Base-by-base conservation (phyloP, 2,329 filamentous ascomycete species). In the Fonsecaea pedrosoi region DNA sequence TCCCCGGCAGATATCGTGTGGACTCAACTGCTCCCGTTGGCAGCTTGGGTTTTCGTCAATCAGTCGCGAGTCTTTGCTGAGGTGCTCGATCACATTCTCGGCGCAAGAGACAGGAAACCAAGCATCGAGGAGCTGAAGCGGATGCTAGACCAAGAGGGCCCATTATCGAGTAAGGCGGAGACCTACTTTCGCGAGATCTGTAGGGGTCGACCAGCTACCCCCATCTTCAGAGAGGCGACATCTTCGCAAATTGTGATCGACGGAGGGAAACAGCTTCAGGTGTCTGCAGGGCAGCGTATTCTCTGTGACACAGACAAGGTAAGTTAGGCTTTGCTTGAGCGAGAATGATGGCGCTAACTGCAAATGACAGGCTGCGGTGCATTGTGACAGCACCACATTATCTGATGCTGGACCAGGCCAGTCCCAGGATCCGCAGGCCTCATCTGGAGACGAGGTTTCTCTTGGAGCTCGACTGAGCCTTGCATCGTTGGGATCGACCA, bases 61-160 rank as follows among this genome's bases (percentile, higher is more conserved):
- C 89, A 93, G 75, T 87, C 86, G 1, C 86, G 91, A 73, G 81
- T 89, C 83, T 92, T 93, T 74, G 87, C 89, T 2, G 89, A 91
- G 78, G 83, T 89, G 1, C 81, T 92, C 15, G 90, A 93, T 74
- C 92, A 86, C 78, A 82, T 93, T 6, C 85, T 86, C 0, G 80
- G 84, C 2, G 77, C 84, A 32, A 85, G 87, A 71, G 48, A 61
- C 8, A 50, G 34, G 18, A 78, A 81, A 62, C 70, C 79, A 10
- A 81, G 91, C 72, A 77, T 90, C 0, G 80, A 84, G 0, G 85
- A 87, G 54, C 82, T 94, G 62, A 83, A 88, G 71, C 79, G 79
- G 30, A 79, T 90, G n/a, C 86, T 91, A 42, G 25, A 60, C 1
- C 35, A 35, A 25, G 54, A 34, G 15, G 42, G 35, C 12, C 34